Percentiles rank a stretch among this genome's conserved stretches.
phyloP scores from a whole-genome alignment of 441 rosid species.

The Populus hybrid region DNA sequence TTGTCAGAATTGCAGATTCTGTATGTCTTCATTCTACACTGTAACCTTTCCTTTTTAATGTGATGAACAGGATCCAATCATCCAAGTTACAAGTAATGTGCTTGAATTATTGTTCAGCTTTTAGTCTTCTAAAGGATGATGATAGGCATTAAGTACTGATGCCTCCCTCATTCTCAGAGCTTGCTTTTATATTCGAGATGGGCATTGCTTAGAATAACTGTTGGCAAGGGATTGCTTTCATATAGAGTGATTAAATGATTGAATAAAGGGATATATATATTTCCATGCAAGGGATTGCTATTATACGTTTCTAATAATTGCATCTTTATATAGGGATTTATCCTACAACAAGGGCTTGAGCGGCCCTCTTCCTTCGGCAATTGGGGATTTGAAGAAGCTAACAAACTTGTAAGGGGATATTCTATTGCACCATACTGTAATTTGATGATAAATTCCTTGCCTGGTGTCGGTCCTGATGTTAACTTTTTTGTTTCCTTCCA shows the following conservation, averaged over 20 bases:
- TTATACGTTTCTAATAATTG: constrained; percentile 3
- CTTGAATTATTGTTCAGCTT: not conserved
- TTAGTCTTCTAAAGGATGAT: not conserved
- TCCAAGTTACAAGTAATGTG: not conserved
- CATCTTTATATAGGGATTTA: constrained; percentile 55
- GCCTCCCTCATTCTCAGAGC: not conserved
- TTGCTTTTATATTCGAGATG: not conserved
- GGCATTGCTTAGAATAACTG: not conserved
- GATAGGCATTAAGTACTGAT: not conserved
- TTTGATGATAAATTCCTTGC: not conserved
- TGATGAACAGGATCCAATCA: not conserved
- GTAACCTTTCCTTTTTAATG: not conserved
- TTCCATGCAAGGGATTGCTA: not conserved
- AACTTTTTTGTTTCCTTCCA: not conserved
- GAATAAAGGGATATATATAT: too few species aligned
- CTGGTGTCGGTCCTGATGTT: not conserved
- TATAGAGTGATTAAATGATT: not conserved
- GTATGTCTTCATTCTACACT: constrained; percentile 38
- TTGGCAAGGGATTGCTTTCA: not conserved
- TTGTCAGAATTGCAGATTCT: constrained; percentile 56
- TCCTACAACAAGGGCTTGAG: constrained; percentile 52
- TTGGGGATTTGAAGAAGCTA: constrained; percentile 63
- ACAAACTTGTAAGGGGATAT: constrained; percentile 49
- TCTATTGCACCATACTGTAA: not conserved
- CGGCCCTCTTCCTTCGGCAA: constrained; percentile 62